Evolutionary conservation across 2,329 filamentous ascomycete species (phyloP).

Genomic region (Cladosporium sp.): DNA sequence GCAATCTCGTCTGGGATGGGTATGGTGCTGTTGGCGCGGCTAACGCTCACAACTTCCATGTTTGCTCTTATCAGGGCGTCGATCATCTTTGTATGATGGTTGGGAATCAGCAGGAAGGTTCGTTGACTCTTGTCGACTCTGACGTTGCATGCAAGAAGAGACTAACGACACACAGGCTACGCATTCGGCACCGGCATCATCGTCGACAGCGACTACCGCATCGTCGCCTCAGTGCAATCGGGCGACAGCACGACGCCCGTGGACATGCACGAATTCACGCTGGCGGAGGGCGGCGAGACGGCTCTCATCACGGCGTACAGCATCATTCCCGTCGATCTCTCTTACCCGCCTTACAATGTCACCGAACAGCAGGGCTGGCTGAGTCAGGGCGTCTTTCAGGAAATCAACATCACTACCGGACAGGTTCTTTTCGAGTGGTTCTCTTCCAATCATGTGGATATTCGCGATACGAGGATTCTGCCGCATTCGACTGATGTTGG

Average conservation of each 20-base stretch:
- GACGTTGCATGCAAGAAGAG: too few species aligned
- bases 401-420: conserved; percentile 47
- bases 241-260: conserved; percentile 16
- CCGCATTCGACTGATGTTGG: conserved; percentile 32
- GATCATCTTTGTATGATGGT: conserved; percentile 44
- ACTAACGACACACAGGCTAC: conserved; percentile 24
- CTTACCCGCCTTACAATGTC: conserved; percentile 15
- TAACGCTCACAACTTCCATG: conserved; percentile 42
- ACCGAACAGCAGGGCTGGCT: conserved; percentile 26
- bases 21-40: conserved; percentile 32
- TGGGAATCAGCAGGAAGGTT: conserved; percentile 35
- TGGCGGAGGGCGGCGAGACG: conserved; percentile 36
- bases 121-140: too few species aligned
- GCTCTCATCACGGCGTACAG: conserved; percentile 25
- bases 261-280: conserved; percentile 46
- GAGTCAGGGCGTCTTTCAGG: conserved; percentile 21
- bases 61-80: conserved; percentile 41
- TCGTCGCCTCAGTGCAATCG: conserved; percentile 38
- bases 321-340: conserved; percentile 37
- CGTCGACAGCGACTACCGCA: conserved; percentile 42
- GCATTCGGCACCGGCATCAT: conserved; percentile 44
- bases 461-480: conserved; percentile 38
- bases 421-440: conserved; percentile 55
- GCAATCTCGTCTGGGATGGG: conserved; percentile 33
- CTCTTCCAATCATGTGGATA: conserved; percentile 48